Conservation (phyloP, 192 early-diverging fungal genomes). For the Glomus cerebriforme region DNA sequence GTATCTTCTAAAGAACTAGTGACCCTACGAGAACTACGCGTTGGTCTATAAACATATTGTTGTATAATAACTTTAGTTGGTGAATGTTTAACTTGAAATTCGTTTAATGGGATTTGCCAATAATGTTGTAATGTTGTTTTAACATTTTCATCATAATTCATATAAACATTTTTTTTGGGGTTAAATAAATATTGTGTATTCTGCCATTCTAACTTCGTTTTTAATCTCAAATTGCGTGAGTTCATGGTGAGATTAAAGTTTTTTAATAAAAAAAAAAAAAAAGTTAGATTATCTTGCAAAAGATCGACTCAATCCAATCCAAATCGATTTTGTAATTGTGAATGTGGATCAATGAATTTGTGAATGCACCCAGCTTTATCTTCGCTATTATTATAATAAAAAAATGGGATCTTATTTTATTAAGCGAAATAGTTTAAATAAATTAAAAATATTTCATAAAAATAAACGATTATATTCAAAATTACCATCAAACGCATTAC, state of each 20-base stretch:
- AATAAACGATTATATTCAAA: not conserved
- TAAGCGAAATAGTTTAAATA: not conserved
- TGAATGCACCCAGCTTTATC: too few species aligned
- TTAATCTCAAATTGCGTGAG: not conserved
- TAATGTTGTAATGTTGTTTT: slow-evolving; percentile 4
- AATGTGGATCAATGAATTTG: too few species aligned
- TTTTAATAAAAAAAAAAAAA: too few species aligned
- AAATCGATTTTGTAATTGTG: too few species aligned
- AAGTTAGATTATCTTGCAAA: too few species aligned
- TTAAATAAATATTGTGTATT: slow-evolving; percentile 17
- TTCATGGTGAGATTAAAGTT: not conserved
- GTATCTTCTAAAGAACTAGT: too few species aligned
- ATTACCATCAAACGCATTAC: not conserved
- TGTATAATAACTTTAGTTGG: slow-evolving; percentile 8
- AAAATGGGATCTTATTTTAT: not conserved
- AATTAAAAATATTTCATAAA: not conserved
- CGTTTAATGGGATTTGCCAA: not conserved
- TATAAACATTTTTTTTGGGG: not conserved
- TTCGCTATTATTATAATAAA: too few species aligned
- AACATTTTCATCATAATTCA: slow-evolving; percentile 7
- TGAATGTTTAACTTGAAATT: slow-evolving; percentile 9
- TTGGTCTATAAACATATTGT: slow-evolving; percentile 15
- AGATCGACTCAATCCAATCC: too few species aligned
- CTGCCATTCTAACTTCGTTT: slow-evolving; percentile 16
- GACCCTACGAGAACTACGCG: too few species aligned